phyloP scores from a whole-genome alignment of 768 basidiomycete genomes.

The Boletus patriciae region DNA sequence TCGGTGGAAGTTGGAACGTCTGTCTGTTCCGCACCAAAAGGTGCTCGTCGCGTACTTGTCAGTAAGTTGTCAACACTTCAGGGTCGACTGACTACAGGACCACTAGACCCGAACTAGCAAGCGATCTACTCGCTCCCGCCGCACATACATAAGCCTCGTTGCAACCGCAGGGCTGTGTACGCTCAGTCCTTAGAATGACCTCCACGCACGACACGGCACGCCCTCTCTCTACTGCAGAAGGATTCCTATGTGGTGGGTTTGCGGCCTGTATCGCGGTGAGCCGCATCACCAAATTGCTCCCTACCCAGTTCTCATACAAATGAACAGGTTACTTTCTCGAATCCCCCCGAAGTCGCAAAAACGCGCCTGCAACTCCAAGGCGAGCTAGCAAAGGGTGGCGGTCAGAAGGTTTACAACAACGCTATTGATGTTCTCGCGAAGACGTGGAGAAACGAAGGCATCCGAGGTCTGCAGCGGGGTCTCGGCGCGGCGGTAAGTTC shows the following conservation, averaged over 20 bases:
- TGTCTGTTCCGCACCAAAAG: no score
- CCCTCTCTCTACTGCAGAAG: slow-evolving; percentile 66
- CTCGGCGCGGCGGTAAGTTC: slow-evolving; percentile 77
- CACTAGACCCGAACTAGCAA: neutral
- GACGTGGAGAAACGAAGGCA: slow-evolving; percentile 87
- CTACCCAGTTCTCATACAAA: slow-evolving; percentile 6
- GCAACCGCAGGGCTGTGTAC: neutral
- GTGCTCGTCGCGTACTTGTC: no score
- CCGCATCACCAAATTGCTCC: neutral
- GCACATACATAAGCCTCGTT: slow-evolving; percentile 5
- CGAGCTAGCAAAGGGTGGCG: slow-evolving; percentile 78
- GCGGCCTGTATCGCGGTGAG: slow-evolving; percentile 88
- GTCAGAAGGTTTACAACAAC: slow-evolving; percentile 79
- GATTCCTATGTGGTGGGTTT: slow-evolving; percentile 85
- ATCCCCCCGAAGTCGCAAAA: slow-evolving; percentile 77
- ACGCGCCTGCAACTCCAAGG: slow-evolving; percentile 96
- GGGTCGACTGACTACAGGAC: no score
- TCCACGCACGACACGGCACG: slow-evolving; percentile 15
- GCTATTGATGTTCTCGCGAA: slow-evolving; percentile 85
- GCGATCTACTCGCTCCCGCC: neutral
- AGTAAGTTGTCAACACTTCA: neutral
- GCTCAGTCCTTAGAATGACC: slow-evolving; percentile 16
- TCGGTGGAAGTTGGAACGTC: neutral
- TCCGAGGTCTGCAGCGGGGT: slow-evolving; percentile 91
- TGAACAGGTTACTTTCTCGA: slow-evolving; percentile 74